phyloP scores from a whole-genome alignment of 1,139 yeast species.

The Kodamaea arcana region DNA sequence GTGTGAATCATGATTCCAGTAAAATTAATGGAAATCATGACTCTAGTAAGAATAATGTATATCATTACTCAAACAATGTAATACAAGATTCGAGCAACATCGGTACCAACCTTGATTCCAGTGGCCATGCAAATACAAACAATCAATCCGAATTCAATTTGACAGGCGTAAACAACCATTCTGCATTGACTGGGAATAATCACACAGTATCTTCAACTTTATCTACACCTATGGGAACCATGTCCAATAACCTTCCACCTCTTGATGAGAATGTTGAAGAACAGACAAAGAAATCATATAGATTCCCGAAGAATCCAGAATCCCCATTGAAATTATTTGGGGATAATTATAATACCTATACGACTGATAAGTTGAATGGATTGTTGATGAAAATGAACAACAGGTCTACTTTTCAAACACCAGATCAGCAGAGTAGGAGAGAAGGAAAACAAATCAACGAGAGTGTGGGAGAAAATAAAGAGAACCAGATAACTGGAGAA shows the following conservation, averaged over 20 bases:
- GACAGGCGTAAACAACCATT: too few relatives aligned
- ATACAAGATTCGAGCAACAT: too few relatives aligned
- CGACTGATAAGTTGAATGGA: constrained; percentile 35
- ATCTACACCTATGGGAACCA: constrained; percentile 31
- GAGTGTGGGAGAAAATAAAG: not conserved
- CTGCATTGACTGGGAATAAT: constrained; percentile 7
- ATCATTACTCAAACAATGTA: not conserved
- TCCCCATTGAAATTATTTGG: constrained; percentile 42
- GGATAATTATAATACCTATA: constrained; percentile 39
- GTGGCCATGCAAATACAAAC: too few relatives aligned
- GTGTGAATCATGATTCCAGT: too few relatives aligned
- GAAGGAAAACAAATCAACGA: not conserved
- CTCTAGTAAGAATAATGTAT: constrained; percentile 1
- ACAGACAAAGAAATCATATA: constrained; percentile 12
- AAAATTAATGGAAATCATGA: too few relatives aligned
- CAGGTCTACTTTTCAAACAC: constrained; percentile 14
- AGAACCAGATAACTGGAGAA: not conserved
- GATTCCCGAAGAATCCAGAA: constrained; percentile 18
- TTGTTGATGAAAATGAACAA: constrained; percentile 27
- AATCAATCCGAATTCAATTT: too few relatives aligned
- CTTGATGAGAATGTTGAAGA: constrained; percentile 20
- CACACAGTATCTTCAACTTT: constrained; percentile 34
- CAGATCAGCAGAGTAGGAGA: constrained; percentile 6
- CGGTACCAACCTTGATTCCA: too few relatives aligned
- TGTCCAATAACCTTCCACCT: constrained; percentile 19